phyloP scores from a whole-genome alignment of 768 basidiomycete species.

The Hirschioporus abietinus region DNA sequence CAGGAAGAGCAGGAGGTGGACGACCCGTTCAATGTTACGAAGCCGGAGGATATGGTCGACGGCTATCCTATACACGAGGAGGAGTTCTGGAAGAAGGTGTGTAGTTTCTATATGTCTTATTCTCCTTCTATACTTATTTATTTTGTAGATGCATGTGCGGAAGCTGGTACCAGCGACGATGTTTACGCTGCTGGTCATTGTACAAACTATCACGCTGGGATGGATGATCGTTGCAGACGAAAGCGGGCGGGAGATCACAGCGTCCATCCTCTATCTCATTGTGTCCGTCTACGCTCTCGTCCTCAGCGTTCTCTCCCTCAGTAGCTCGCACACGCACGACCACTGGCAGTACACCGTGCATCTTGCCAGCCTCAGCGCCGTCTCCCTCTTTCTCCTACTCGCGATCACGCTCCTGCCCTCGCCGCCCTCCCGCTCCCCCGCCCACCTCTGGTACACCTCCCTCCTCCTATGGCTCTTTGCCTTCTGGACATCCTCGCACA shows the following conservation, averaged over 20 bases:
- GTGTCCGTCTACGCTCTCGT: slow-evolving; percentile 58
- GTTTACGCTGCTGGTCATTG: slow-evolving; percentile 39
- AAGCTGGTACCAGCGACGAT: slow-evolving; percentile 48
- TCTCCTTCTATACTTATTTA: too few species aligned
- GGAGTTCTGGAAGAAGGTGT: slow-evolving; percentile 53
- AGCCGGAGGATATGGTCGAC: slow-evolving; percentile 62
- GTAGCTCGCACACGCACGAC: slow-evolving; percentile 32
- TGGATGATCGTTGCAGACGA: slow-evolving; percentile 37
- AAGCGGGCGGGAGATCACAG: slow-evolving; percentile 24
- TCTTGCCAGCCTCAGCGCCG: slow-evolving; percentile 47
- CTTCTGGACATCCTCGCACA: slow-evolving; percentile 39
- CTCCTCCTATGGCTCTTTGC: slow-evolving; percentile 45
- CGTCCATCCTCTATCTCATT: slow-evolving; percentile 39
- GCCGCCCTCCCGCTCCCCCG: too few species aligned
- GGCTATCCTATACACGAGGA: slow-evolving; percentile 60
- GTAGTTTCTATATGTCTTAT: slow-evolving; percentile 14
- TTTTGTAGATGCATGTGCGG: slow-evolving; percentile 50
- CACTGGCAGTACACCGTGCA: slow-evolving; percentile 45
- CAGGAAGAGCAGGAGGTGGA: slow-evolving; percentile 20
- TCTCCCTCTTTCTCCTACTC: slow-evolving; percentile 41
- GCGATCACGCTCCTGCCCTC: slow-evolving; percentile 54
- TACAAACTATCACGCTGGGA: slow-evolving; percentile 52
- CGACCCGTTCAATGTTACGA: slow-evolving; percentile 71
- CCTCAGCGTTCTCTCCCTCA: slow-evolving; percentile 46
- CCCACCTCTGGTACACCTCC: slow-evolving; percentile 51